Evolutionary conservation across 352 stramenopile species (phyloP).

Genomic region (Pythium rishiriense): DNA sequence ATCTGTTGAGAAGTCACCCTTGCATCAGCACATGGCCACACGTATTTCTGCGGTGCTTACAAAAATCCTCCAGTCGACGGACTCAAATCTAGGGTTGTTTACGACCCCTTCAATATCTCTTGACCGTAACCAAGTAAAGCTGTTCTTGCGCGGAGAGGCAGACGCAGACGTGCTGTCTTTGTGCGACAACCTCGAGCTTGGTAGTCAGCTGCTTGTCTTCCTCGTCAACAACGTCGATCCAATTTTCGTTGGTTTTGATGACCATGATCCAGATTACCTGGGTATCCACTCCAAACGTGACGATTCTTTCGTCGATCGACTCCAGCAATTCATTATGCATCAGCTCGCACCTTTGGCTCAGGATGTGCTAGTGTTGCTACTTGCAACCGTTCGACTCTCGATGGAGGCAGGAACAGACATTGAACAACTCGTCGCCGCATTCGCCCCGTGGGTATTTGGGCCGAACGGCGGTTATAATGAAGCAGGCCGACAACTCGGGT

Average conservation of each 20-base stretch:
- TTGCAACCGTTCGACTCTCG: constrained; percentile 14
- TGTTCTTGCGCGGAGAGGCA: background rate
- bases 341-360: background rate
- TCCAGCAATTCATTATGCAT: background rate
- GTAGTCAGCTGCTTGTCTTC: background rate
- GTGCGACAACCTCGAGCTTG: background rate
- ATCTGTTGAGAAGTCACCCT: background rate
- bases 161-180: background rate
- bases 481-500: background rate
- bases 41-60: constrained; percentile 3
- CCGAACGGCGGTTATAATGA: background rate
- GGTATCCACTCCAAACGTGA: background rate
- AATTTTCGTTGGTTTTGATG: background rate
- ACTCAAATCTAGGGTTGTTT: constrained; percentile 12
- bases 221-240: background rate
- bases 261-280: background rate
- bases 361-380: constrained; percentile 11
- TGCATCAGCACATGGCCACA: background rate
- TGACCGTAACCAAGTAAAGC: background rate
- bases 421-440: background rate
- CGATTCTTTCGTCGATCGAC: background rate
- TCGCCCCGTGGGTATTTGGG: background rate
- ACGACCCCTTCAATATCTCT: background rate
- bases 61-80: constrained; percentile 16
- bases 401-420: constrained; percentile 16